phyloP scores from a whole-genome alignment of 257 asterid genomes.

The Gentiana dahurica region DNA sequence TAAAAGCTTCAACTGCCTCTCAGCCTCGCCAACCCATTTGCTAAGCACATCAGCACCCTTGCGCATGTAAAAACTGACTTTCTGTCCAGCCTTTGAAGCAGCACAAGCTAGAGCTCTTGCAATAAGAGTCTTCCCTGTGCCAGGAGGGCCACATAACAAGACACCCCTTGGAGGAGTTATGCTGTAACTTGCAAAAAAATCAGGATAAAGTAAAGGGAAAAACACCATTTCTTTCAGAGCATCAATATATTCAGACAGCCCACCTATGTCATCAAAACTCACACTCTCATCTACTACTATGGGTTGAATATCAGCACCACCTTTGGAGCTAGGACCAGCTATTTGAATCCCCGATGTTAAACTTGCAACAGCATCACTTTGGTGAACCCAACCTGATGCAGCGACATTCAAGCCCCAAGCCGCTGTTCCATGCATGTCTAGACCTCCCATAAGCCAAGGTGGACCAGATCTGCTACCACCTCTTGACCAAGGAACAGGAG shows the following conservation, averaged over 20 bases:
- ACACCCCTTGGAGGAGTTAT: constrained; percentile 99
- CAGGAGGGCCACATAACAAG: constrained; percentile 96
- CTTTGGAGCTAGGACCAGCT: constrained; percentile 99
- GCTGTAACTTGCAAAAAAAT: constrained; percentile 88
- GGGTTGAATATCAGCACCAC: constrained; percentile 99
- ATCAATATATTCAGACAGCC: constrained; percentile 91
- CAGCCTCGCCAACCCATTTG: constrained; percentile 99
- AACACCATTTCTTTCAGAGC: constrained; percentile 97
- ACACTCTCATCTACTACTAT: constrained; percentile 84
- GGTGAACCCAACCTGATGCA: constrained; percentile 97
- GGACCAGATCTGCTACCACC: constrained; percentile 74
- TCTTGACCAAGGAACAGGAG: constrained; percentile 93
- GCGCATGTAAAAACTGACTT: constrained; percentile 96
- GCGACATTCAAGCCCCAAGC: constrained; percentile 78
- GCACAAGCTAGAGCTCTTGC: constrained; percentile 98
- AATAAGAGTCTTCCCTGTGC: constrained; percentile 93
- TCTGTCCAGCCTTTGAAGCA: constrained; percentile 99
- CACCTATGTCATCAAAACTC: constrained; percentile 94
- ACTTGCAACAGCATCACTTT: constrained; percentile 60
- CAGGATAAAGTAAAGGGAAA: constrained; percentile 90
- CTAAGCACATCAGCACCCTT: constrained; percentile 99
- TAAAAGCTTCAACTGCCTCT: constrained; percentile 83
- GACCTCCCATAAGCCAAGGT: constrained; percentile 92
- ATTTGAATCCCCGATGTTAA: constrained; percentile 84
- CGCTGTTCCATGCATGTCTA: constrained; percentile 80